Percentiles rank a stretch among this genome's conserved stretches.
phyloP scores from a whole-genome alignment of 306 rosid species.

The Abrus pulchellus region DNA sequence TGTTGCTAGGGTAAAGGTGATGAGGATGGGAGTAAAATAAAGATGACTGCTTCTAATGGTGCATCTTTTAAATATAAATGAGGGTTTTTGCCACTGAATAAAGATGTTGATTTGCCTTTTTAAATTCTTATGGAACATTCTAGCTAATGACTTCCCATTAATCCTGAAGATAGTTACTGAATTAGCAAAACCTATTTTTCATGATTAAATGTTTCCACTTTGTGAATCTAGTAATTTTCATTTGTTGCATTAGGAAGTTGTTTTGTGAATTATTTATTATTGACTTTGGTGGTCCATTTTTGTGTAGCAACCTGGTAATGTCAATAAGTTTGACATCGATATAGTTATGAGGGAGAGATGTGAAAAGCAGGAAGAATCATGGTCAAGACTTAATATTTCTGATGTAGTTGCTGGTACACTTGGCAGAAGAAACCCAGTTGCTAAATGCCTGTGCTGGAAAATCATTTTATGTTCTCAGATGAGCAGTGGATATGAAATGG shows the following conservation, averaged over 20 bases:
- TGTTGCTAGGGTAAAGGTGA: background rate
- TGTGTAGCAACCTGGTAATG: slow-evolving; percentile 62
- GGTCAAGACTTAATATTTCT: slow-evolving; percentile 83
- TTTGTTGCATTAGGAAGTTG: slow-evolving; percentile 2
- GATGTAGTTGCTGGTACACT: slow-evolving; percentile 66
- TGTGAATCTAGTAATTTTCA: background rate
- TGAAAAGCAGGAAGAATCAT: slow-evolving; percentile 69
- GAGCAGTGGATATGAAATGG: slow-evolving; percentile 51
- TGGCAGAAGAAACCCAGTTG: slow-evolving; percentile 67
- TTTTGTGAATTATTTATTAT: slow-evolving; percentile 31
- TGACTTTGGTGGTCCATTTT: slow-evolving; percentile 35
- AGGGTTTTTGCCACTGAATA: slow-evolving; percentile 12
- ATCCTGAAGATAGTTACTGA: slow-evolving; percentile 6
- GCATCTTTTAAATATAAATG: slow-evolving; percentile 23
- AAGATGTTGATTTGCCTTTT: slow-evolving; percentile 13
- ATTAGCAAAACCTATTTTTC: slow-evolving; percentile 12
- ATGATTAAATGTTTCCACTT: background rate
- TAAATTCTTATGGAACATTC: slow-evolving; percentile 3
- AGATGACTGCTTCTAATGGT: slow-evolving; percentile 29
- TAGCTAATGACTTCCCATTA: slow-evolving; percentile 3
- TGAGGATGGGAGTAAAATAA: slow-evolving; percentile 29
- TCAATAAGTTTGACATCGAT: slow-evolving; percentile 77
- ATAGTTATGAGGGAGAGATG: slow-evolving; percentile 67
- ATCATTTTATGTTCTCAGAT: slow-evolving; percentile 68
- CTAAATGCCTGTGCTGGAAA: slow-evolving; percentile 89